A percentile compares a stretch with the other conserved stretches of the same genome.
phyloP scores from a whole-genome alignment of 1,139 yeast species.

The Kluyveromyces marxianus region DNA sequence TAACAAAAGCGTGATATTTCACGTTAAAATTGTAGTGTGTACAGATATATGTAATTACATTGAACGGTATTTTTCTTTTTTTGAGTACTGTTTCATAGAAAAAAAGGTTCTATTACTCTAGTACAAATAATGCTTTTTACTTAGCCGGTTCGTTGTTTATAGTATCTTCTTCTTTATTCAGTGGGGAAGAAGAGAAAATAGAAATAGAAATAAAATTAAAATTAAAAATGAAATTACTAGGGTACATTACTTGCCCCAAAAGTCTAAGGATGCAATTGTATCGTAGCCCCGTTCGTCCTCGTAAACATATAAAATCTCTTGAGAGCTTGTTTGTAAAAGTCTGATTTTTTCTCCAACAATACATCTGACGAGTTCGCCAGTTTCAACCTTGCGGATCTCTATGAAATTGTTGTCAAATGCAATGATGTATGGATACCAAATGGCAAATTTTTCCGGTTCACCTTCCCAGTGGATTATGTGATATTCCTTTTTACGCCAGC shows the following conservation, averaged over 20 bases:
- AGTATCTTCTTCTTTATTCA: too few relatives aligned
- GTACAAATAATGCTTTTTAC: too few relatives aligned
- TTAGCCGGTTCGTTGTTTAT: too few relatives aligned
- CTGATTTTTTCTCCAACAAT: constrained; percentile 91
- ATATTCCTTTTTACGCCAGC: constrained; percentile 92
- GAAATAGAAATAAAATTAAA: too few relatives aligned
- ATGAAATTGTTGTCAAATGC: constrained; percentile 88
- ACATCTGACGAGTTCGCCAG: constrained; percentile 78
- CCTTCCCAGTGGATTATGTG: constrained; percentile 98
- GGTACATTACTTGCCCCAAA: constrained; percentile 47
- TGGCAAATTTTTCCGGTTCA: constrained; percentile 82
- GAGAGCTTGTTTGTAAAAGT: constrained; percentile 80
- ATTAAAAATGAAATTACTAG: too few relatives aligned
- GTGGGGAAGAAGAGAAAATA: too few relatives aligned
- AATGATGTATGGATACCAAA: constrained; percentile 86
- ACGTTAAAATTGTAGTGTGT: too few relatives aligned
- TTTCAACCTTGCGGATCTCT: constrained; percentile 87
- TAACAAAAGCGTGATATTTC: too few relatives aligned
- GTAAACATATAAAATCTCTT: constrained; percentile 88
- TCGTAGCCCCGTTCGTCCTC: constrained; percentile 87
- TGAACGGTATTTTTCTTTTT: too few relatives aligned
- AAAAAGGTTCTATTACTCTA: too few relatives aligned
- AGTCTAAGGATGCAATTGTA: constrained; percentile 84
- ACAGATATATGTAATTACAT: too few relatives aligned
- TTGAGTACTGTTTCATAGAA: too few relatives aligned